These are phyloP conservation scores for Rostrohypoxylon terebratum DNA, from an alignment of 495 filamentous ascomycete species.

Conservation along the genomic window DNA sequence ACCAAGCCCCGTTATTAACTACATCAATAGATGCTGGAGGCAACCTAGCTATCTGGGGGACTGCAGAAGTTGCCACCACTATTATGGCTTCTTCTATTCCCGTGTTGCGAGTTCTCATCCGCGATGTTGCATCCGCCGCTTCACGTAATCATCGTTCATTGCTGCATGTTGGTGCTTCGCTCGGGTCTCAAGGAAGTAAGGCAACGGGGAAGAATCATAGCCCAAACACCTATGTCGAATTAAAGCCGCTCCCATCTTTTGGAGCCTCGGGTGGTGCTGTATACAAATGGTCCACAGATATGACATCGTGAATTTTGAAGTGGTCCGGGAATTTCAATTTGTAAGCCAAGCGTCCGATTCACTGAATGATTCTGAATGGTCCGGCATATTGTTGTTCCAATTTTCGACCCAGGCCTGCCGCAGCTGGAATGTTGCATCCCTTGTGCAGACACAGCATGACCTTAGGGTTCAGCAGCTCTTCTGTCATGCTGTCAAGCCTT, in stretches of 20 bases:
- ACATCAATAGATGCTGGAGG: slow-evolving; percentile 8
- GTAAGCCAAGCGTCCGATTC: background rate
- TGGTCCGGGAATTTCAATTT: background rate
- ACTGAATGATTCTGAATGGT: background rate
- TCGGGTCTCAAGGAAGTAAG: background rate
- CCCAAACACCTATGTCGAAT: background rate
- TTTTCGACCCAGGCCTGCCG: background rate
- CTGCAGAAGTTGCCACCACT: slow-evolving; percentile 4
- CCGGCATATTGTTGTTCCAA: background rate
- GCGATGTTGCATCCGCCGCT: background rate
- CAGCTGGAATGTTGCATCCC: background rate
- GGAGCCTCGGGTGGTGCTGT: background rate
- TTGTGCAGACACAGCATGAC: background rate
- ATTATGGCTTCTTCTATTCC: slow-evolving; percentile 10
- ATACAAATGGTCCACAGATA: background rate
- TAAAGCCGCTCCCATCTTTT: background rate
- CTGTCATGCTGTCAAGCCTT: too few relatives aligned
- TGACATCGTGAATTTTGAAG: background rate
- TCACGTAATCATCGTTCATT: background rate
- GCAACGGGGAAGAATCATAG: background rate
- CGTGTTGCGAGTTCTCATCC: slow-evolving; percentile 1
- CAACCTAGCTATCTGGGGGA: slow-evolving; percentile 17
- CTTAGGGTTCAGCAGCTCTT: background rate
- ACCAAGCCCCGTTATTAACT: slow-evolving; percentile 12
- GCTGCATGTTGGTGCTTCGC: background rate